Evolutionary conservation across 2,329 filamentous ascomycete species (phyloP).

Genomic region (Reticulascus tulasneorum): DNA sequence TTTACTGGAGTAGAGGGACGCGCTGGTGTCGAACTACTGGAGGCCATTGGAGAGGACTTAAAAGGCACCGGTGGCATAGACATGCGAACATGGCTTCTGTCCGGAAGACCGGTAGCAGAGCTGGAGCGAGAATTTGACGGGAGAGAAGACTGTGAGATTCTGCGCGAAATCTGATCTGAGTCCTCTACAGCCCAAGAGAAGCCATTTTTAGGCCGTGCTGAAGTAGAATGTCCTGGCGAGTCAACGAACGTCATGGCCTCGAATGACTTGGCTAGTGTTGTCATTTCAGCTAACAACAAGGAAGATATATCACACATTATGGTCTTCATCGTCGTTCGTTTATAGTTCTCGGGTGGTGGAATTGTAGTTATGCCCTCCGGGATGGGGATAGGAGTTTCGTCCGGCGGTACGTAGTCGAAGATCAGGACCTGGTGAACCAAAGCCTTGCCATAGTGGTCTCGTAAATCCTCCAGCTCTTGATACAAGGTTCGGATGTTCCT

Average conservation of each 20-base stretch:
- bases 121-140: slow-evolving; percentile 46
- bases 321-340: slow-evolving; percentile 75
- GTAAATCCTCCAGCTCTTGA: slow-evolving; percentile 66
- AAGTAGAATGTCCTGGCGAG: slow-evolving; percentile 59
- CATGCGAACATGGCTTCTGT: slow-evolving; percentile 67
- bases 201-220: slow-evolving; percentile 36
- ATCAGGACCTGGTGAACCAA: slow-evolving; percentile 75
- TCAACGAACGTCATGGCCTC: slow-evolving; percentile 73
- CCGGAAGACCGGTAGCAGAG: slow-evolving; percentile 49
- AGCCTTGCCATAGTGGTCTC: slow-evolving; percentile 70
- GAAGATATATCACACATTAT: slow-evolving; percentile 77
- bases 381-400: slow-evolving; percentile 47
- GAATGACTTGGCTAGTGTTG: slow-evolving; percentile 66
- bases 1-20: slow-evolving; percentile 49
- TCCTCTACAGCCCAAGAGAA: slow-evolving; percentile 37
- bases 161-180: slow-evolving; percentile 34
- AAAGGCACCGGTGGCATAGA: slow-evolving; percentile 71
- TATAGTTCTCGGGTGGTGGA: slow-evolving; percentile 64
- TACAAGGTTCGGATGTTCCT: slow-evolving; percentile 56
- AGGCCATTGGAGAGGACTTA: slow-evolving; percentile 38
- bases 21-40: slow-evolving; percentile 41
- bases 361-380: slow-evolving; percentile 68
- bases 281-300: slow-evolving; percentile 70
- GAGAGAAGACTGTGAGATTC: slow-evolving; percentile 53
- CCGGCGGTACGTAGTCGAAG: slow-evolving; percentile 63